Base-by-base conservation (phyloP, 495 filamentous ascomycete genomes). In the Parmelia sp. region DNA sequence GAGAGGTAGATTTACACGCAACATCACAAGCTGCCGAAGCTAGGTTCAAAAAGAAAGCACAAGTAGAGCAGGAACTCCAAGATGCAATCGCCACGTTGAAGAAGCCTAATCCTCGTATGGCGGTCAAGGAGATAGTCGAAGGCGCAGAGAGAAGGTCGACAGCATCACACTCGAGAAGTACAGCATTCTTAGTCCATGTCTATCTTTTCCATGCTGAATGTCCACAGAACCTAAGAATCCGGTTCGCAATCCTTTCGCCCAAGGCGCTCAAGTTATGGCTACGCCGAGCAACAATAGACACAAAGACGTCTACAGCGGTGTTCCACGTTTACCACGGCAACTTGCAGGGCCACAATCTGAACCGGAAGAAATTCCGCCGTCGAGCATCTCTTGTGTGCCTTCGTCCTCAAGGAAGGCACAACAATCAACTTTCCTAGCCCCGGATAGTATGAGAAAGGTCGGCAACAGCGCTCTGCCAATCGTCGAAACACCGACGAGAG, bases 31-130 rank as follows among this genome's bases (percentile, higher is more conserved):
- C 81, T 33, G 79, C 80, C 29, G 86, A 89, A 68, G 75, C 80
- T 19, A 96, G 88, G 73, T 73, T 86, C 56, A 85, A 82, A 68
- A 89, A 90, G 73, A 88, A 90, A 66, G 87, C 90, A 27, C 80
- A 83, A 49, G 72, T 75, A 15, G 78, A 83, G 25, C 79, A 82
- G 57, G 90, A 96, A 71, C 78, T 97, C 33, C 85, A 88, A 69
- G 85, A 88, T 40, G 94, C 93, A 17, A 97, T 97, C 64, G 78
- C 83, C 15, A 80, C 89, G 2, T 77, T 97, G 35, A 90, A 91
- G 69, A 96, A 88, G 73, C 94, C 94, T 8, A 96, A 97, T 70
- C 82, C 94, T 62, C 82, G 87, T 9, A 77, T 93, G 49, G 90
- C 89, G 17, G 70, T 72, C 45, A 72, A 69, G 57, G 69, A 71